Conservation (phyloP, 176 grass and related monocot genomes). For the Ensete ventricosum region DNA sequence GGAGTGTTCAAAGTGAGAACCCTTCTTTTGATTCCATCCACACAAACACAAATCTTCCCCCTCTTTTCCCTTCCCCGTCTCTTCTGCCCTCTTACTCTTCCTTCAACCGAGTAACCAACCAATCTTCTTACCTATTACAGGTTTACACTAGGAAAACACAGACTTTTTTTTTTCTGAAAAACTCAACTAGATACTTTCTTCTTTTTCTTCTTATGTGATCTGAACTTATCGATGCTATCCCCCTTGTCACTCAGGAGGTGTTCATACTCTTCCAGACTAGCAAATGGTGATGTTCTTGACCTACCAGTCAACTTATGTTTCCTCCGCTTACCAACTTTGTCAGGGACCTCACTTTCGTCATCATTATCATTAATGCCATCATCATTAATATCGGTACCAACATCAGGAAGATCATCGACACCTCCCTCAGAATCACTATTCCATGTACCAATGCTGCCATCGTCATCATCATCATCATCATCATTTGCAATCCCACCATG, state of each 20-base stretch:
- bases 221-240: not conserved
- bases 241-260: conserved; percentile 39
- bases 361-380: conserved; percentile 7
- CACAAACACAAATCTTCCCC: too few species aligned
- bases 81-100: too few species aligned
- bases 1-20: too few species aligned
- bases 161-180: too few species aligned
- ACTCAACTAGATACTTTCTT: conserved; percentile 24
- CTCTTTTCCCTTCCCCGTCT: too few species aligned
- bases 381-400: not conserved
- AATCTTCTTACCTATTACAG: too few species aligned
- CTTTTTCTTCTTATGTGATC: conserved; percentile 28
- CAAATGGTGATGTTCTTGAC: conserved; percentile 55
- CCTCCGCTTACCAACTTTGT: conserved; percentile 8
- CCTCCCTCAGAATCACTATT: conserved; percentile 25
- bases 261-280: conserved; percentile 67
- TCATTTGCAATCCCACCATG: conserved; percentile 12
- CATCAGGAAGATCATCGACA: conserved; percentile 23
- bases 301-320: conserved; percentile 39
- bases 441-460: not conserved
- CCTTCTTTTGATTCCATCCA: too few species aligned
- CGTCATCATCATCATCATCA: conserved; percentile 23
- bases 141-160: too few species aligned
- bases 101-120: too few species aligned
- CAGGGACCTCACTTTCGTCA: conserved; percentile 4